Percentiles rank a stretch among this genome's conserved stretches.
Conservation (phyloP, 1,284 basidiomycete genomes). For the Pascua sp. region DNA sequence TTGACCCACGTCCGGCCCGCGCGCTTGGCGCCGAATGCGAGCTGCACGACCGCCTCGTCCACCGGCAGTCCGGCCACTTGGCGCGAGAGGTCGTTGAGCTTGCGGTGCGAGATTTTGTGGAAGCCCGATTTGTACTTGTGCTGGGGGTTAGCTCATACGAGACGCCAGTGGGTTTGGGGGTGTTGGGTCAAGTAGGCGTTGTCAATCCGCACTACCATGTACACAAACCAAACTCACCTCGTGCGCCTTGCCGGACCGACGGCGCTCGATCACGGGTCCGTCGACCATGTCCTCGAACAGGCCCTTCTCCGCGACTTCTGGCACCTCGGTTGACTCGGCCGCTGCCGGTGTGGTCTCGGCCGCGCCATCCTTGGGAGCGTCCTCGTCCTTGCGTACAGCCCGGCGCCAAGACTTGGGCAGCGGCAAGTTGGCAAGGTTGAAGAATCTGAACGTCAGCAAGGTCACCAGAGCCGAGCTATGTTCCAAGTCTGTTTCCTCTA, state of each 20-base stretch:
- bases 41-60: constrained; percentile 92
- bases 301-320: background rate
- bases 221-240: constrained; percentile 1
- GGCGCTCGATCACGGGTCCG: constrained; percentile 11
- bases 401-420: constrained; percentile 14
- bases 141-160: constrained; percentile 16
- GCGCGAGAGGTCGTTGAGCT: constrained; percentile 79
- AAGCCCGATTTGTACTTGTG: constrained; percentile 60
- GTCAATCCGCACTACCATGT: background rate
- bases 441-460: constrained; percentile 1
- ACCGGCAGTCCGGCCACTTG: constrained; percentile 86
- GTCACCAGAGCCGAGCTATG: background rate
- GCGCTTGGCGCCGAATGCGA: constrained; percentile 90
- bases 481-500: too few species aligned
- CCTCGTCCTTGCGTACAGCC: constrained; percentile 9
- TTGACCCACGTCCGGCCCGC: constrained; percentile 73
- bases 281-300: constrained; percentile 12
- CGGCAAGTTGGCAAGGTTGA: constrained; percentile 6
- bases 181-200: background rate
- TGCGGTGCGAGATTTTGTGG: constrained; percentile 91
- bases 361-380: background rate
- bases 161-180: background rate
- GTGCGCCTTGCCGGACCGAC: constrained; percentile 23
- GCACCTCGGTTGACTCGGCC: background rate
- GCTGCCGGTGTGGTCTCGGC: background rate